Conservation (phyloP, 768 basidiomycete species). For the Pleurotus djamor region DNA sequence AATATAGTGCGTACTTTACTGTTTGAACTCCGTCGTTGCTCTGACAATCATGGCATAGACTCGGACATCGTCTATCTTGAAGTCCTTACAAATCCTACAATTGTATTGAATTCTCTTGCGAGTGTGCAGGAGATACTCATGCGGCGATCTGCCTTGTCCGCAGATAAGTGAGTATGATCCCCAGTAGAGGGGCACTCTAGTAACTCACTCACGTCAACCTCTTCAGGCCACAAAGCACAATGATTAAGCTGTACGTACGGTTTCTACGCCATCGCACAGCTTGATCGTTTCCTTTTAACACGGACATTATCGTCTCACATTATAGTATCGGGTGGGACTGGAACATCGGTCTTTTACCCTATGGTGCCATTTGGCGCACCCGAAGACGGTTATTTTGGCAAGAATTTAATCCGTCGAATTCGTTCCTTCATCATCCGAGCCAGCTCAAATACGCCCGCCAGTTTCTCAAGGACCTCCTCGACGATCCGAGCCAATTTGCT, state of each 20-base stretch:
- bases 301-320: background rate
- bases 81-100: conserved; percentile 25
- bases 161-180: conserved; percentile 31
- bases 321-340: conserved; percentile 39
- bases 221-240: conserved; percentile 19
- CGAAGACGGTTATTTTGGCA: conserved; percentile 37
- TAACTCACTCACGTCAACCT: background rate
- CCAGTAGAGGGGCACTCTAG: too few relatives aligned
- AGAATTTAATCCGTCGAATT: conserved; percentile 33
- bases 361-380: conserved; percentile 36
- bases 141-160: conserved; percentile 37
- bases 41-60: background rate
- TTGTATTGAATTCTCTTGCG: conserved; percentile 33
- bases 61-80: conserved; percentile 10
- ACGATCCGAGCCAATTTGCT: background rate
- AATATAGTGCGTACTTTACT: background rate
- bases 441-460: conserved; percentile 9
- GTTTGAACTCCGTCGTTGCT: background rate
- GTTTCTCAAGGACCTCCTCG: background rate
- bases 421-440: conserved; percentile 22
- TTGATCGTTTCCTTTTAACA: background rate
- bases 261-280: background rate
- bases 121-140: conserved; percentile 37
- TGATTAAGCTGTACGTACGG: conserved; percentile 20
- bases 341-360: conserved; percentile 34